A percentile compares a stretch with the other conserved stretches of the same genome.
phyloP scores from a whole-genome alignment of 2,329 filamentous ascomycete genomes.

The Cryphonectria parasitica region DNA sequence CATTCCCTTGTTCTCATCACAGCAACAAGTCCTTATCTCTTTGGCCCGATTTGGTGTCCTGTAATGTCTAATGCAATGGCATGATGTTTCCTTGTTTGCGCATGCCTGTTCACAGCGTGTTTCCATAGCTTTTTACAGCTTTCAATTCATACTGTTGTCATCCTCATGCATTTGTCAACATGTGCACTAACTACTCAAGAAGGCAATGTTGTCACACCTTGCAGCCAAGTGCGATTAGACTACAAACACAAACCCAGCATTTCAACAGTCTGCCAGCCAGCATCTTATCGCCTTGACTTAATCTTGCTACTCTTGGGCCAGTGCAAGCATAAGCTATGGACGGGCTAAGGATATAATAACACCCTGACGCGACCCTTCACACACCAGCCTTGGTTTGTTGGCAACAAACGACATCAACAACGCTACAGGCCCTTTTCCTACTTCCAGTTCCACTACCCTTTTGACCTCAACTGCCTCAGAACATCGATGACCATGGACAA shows the following conservation, averaged over 20 bases:
- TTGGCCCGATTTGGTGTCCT: not conserved
- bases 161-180: not conserved
- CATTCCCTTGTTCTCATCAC: slow-evolving; percentile 5
- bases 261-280: no score
- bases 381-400: not conserved
- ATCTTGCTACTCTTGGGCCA: not conserved
- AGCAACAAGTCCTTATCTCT: not conserved
- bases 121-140: slow-evolving; percentile 6
- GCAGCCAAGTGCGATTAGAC: not conserved
- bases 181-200: not conserved
- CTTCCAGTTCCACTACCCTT: not conserved
- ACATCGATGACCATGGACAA: slow-evolving; percentile 19
- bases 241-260: not conserved
- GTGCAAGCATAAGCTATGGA: slow-evolving; percentile 8
- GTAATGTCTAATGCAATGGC: not conserved
- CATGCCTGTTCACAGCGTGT: not conserved
- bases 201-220: not conserved
- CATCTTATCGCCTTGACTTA: not conserved
- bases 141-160: slow-evolving; percentile 5
- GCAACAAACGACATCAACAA: not conserved
- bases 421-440: not conserved
- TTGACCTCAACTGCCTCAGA: no score
- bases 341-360: not conserved
- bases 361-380: not conserved
- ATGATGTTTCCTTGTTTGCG: not conserved